Base-by-base conservation (phyloP, 352 stramenopile species). In the Phytophthora ramorum region DNA sequence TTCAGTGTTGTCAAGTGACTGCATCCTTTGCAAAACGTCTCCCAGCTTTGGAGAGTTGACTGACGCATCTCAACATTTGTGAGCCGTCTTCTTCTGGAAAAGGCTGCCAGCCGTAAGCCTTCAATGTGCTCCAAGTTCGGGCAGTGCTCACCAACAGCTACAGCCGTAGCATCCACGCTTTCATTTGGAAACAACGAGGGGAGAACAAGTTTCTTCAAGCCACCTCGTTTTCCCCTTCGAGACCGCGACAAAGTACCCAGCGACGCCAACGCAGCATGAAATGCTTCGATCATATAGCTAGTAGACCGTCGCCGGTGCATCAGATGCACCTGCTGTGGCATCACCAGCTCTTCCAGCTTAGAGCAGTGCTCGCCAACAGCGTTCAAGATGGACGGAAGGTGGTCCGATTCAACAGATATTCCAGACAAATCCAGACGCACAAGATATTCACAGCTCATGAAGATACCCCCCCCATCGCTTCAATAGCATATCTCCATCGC, bases 151-250 rank as follows among this genome's bases (percentile, higher is more conserved):
- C 66, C 66, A 17, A 75, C 70, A 30, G 16, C 41, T 43, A 20
- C 20, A 52, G 71, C 55, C 10, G 57, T 69, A 7, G 60, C 47
- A 20, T 73, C 62, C 8, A 66, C 48, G 51, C 66, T 67, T 61
- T 78, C 71, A 22, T 67, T 72, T 9, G 70, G 60, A 58, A 69
- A 78, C 17, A 78, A 35, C 17, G 63, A 69, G 12, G 70, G 70
- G n/a, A 78, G 69, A 5, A 62, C 63, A 8, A 78, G 59, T 45
- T 58, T 68, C 30, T 41, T 62, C 43, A 77, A 58, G 8, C 69
- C 59, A 37, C 55, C 41, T 44, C 48, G 46, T 10, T 44, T 58
- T 4, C 50, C 22, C 16, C 22, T 3, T 7, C 30, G 26, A 22
- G 40, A 37, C 34, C 52, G 28, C 41, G 60, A 66, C 10, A 38